phyloP scores from a whole-genome alignment of 768 basidiomycete species.

The Hygrophorus pudorinus region DNA sequence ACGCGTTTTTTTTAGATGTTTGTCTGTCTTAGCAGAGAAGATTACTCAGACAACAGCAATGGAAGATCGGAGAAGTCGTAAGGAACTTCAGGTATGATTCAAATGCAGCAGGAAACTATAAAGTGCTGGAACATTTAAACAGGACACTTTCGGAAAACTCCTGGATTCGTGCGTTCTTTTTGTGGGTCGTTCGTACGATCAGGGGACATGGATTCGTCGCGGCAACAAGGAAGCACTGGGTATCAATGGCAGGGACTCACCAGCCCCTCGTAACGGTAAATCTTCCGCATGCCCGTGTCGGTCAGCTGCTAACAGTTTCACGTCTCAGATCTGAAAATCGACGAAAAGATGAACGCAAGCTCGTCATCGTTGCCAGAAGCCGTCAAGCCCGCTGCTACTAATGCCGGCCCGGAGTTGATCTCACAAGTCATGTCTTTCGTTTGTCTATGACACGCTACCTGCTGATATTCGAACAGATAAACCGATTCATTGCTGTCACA shows the following conservation, averaged over 20 bases:
- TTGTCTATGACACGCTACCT: not conserved
- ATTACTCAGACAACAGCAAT: constrained; percentile 82
- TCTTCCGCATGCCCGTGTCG: not conserved
- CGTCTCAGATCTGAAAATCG: constrained; percentile 32
- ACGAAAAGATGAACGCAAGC: constrained; percentile 50
- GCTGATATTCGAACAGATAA: constrained; percentile 41
- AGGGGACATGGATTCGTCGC: constrained; percentile 72
- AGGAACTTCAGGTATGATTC: constrained; percentile 71
- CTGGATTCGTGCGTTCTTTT: constrained; percentile 71
- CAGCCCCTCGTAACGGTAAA: constrained; percentile 42
- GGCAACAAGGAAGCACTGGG: constrained; percentile 49
- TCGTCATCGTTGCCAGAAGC: constrained; percentile 29
- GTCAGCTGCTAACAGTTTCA: not conserved
- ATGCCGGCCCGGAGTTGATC: constrained; percentile 29
- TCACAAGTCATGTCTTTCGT: constrained; percentile 25
- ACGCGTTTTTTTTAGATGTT: constrained; percentile 40
- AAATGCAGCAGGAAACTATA: not conserved
- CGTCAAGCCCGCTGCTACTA: constrained; percentile 17
- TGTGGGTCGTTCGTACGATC: constrained; percentile 64
- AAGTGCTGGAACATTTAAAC: constrained; percentile 2
- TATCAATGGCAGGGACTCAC: constrained; percentile 67
- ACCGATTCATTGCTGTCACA: constrained; percentile 53
- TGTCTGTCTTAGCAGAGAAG: constrained; percentile 73
- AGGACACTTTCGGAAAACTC: constrained; percentile 82
- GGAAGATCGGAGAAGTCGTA: constrained; percentile 80